A percentile compares a stretch with the other conserved stretches of the same genome.
phyloP scores from a whole-genome alignment of 1,284 basidiomycete species.

The Peniophora sp. region DNA sequence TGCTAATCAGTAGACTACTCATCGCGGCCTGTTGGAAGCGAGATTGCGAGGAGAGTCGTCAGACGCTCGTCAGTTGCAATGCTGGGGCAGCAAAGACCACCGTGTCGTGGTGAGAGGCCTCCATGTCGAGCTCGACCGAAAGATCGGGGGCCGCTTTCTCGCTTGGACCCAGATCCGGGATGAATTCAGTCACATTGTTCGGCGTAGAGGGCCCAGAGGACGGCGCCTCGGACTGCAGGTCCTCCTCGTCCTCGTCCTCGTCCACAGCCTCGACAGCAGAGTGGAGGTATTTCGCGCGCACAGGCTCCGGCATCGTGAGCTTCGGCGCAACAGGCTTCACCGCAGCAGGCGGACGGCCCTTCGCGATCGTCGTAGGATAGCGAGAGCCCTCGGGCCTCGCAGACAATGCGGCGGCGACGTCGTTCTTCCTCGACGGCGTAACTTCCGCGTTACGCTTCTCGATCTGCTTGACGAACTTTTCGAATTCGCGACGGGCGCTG shows the following conservation, averaged over 20 bases:
- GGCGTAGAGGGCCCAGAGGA: too few species aligned
- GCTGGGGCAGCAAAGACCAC: too few species aligned
- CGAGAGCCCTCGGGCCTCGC: not conserved
- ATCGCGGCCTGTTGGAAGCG: too few species aligned
- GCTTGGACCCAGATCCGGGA: too few species aligned
- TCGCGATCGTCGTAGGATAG: not conserved
- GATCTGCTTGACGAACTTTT: slow-evolving; percentile 6
- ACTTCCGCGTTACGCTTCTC: not conserved
- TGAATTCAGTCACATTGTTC: too few species aligned
- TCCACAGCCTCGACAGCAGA: slow-evolving; percentile 4
- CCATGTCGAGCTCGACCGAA: too few species aligned
- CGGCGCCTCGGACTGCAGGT: slow-evolving; percentile 4
- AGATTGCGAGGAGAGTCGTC: too few species aligned
- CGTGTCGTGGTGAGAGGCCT: too few species aligned
- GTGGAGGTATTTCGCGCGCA: not conserved
- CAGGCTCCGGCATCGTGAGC: not conserved
- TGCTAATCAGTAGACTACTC: too few species aligned
- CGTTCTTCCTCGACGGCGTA: not conserved
- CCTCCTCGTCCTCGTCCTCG: not conserved
- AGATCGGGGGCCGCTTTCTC: too few species aligned
- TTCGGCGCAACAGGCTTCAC: not conserved
- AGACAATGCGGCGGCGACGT: not conserved
- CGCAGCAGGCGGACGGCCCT: not conserved
- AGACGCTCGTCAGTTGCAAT: too few species aligned
- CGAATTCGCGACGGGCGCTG: slow-evolving; percentile 8